phyloP scores from a whole-genome alignment of 208 protist genomes.

The Perkinsela sp. region DNA sequence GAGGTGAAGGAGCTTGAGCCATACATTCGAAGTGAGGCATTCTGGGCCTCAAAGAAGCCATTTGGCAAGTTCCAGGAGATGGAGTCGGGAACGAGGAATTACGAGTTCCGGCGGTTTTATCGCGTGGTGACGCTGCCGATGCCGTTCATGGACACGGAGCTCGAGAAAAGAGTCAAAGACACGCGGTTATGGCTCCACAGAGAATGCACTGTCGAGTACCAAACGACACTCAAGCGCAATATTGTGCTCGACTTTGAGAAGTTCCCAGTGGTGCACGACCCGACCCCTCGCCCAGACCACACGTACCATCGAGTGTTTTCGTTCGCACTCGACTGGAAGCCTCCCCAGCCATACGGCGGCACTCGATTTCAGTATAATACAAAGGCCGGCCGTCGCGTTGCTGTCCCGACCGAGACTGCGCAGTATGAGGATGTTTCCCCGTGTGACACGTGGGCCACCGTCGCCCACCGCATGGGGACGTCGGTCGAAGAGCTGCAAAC shows the following conservation, averaged over 20 bases:
- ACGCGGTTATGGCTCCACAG: constrained; percentile 59
- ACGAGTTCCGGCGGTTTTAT: constrained; percentile 61
- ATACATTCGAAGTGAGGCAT: constrained; percentile 49
- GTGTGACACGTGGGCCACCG: constrained; percentile 21
- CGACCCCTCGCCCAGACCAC: constrained; percentile 15
- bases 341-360: constrained; percentile 23
- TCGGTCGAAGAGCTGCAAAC: constrained; percentile 11
- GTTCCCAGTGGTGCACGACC: constrained; percentile 46
- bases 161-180: constrained; percentile 56
- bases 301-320: constrained; percentile 63
- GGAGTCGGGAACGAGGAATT: constrained; percentile 57
- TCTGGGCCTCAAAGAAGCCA: constrained; percentile 40
- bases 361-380: constrained; percentile 11
- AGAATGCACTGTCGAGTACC: constrained; percentile 47
- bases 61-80: constrained; percentile 46
- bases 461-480: constrained; percentile 22
- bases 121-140: constrained; percentile 44
- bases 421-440: background rate
- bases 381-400: constrained; percentile 1
- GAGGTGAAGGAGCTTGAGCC: constrained; percentile 39
- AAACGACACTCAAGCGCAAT: constrained; percentile 40
- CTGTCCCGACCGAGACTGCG: background rate
- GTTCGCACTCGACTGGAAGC: constrained; percentile 57
- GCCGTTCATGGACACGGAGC: constrained; percentile 54
- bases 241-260: constrained; percentile 36